These are phyloP conservation scores for Cutaneotrichosporon sp. DNA, from an alignment of 1,284 basidiomycete genomes.

Conservation along the genomic window DNA sequence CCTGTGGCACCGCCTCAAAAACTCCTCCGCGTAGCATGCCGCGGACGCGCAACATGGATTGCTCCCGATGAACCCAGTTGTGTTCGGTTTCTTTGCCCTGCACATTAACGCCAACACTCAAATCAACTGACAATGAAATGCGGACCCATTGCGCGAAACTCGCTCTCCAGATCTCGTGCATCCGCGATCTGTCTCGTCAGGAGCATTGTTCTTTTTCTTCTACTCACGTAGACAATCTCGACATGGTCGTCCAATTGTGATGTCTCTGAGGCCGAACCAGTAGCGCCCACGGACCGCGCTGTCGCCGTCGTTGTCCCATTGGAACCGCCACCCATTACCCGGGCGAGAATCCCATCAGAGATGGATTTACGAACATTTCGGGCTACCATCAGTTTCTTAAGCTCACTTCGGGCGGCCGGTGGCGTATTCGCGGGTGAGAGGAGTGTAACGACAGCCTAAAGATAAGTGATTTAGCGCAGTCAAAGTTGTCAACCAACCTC, in stretches of 20 bases:
- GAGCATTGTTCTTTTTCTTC: too few relatives aligned
- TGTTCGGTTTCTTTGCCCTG: conserved; percentile 94
- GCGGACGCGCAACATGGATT: conserved; percentile 69
- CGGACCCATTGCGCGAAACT: conserved; percentile 71
- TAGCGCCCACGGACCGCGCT: neutral
- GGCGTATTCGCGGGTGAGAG: conserved; percentile 75
- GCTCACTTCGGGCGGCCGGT: conserved; percentile 78
- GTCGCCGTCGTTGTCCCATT: conserved; percentile 8
- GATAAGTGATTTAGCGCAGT: neutral
- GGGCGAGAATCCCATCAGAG: conserved; percentile 49
- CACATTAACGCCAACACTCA: conserved; percentile 10
- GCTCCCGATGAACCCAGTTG: conserved; percentile 86
- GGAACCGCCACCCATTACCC: conserved; percentile 42
- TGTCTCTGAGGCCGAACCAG: neutral
- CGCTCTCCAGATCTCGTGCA: conserved; percentile 73
- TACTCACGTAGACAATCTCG: conserved; percentile 64
- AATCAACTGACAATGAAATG: conserved; percentile 63
- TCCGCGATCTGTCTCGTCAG: conserved; percentile 65
- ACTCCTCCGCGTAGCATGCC: conserved; percentile 88
- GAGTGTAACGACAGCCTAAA: conserved; percentile 68
- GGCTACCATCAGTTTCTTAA: conserved; percentile 85
- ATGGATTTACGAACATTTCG: conserved; percentile 81
- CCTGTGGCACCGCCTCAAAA: conserved; percentile 64
- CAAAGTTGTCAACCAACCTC: conserved; percentile 28
- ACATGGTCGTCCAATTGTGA: conserved; percentile 50